Conservation (phyloP, 345 rosid species). For the Boechera divaricarpa region DNA sequence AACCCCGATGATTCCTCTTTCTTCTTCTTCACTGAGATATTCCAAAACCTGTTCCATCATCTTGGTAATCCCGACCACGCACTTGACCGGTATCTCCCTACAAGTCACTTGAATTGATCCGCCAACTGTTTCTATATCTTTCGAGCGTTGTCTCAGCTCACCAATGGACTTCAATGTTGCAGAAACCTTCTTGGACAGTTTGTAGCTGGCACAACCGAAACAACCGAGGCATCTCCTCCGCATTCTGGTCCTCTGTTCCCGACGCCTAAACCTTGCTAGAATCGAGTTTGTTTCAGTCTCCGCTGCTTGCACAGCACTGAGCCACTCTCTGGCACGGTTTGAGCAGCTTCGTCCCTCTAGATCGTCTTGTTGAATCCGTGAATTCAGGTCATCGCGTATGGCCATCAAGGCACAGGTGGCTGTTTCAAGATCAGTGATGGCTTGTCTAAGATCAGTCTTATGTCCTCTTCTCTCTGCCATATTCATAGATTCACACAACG, state of each 20-base stretch:
- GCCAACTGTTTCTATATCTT: conserved; percentile 21
- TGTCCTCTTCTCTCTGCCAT: conserved; percentile 25
- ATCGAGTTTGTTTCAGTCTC: conserved; percentile 25
- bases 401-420: conserved; percentile 34
- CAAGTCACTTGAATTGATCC: conserved; percentile 12
- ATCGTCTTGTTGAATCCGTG: conserved; percentile 20
- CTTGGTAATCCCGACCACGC: conserved; percentile 14
- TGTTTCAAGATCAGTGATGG: conserved; percentile 36
- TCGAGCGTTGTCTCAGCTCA: conserved; percentile 33
- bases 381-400: conserved; percentile 35
- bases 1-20: conserved; percentile 39
- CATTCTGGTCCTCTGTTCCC: conserved; percentile 20
- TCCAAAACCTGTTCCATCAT: conserved; percentile 34
- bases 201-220: conserved; percentile 19
- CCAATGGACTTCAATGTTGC: conserved; percentile 16
- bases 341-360: conserved; percentile 35
- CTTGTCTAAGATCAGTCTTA: conserved; percentile 26
- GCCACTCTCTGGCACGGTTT: conserved; percentile 35
- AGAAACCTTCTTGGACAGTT: conserved; percentile 31
- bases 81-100: conserved; percentile 37
- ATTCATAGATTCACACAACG: conserved; percentile 35
- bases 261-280: neutral
- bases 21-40: conserved; percentile 35
- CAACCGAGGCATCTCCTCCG: conserved; percentile 32
- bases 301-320: neutral